Evolutionary conservation across 2,329 filamentous ascomycete genomes (phyloP), one percentile per base, ranked within the genome.

Genomic region (Botrytis porri): DNA sequence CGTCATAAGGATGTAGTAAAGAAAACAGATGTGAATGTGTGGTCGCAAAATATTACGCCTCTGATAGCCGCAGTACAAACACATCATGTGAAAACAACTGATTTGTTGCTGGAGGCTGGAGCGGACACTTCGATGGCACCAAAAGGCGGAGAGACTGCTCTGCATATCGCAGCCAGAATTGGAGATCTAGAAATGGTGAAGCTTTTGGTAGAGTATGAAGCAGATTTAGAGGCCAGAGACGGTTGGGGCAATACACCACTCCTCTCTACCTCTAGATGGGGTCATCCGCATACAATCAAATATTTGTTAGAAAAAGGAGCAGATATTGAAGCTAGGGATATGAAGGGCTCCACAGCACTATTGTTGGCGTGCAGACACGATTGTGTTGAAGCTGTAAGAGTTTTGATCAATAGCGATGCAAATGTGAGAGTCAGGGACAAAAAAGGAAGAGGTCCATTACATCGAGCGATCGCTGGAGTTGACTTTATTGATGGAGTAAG

Each of bases 61-160:
- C 39, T 77, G 22, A 62, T 75, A 16, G 74, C 75, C 18, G 75
- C 76, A 3, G 75, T 77, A 18, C 73, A 74, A 59, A 74, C 75
- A 20, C 57, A 74, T 5, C 75, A 76, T 69, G 37, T 69, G n/a
- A 76, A 75, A 59, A 77, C 76, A 1, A 69, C 75, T 2, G 71
- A 73, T 39, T 64, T 75, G 9, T 59, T 76, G 20, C 69, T 76
- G 2, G 75, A 75, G 57, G 66, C 70, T 25, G 77, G 75, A 32
- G 76, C 76, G 3, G 73, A 77, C 54, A 72, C 75, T 2, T 74
- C 75, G 29, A 35, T 77, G 2, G 74, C 70, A 37, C 48, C 43
- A 10, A 74, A 75, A 32, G 69, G 62, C 37, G 73, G 74, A 3
- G 71, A 69, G 5, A 74, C 75, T 20, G 73, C 71, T 16, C 69